Percentiles rank a stretch among this genome's conserved stretches.
Conservation (phyloP, 139 green algal genomes). For the Haematococcus sp. region DNA sequence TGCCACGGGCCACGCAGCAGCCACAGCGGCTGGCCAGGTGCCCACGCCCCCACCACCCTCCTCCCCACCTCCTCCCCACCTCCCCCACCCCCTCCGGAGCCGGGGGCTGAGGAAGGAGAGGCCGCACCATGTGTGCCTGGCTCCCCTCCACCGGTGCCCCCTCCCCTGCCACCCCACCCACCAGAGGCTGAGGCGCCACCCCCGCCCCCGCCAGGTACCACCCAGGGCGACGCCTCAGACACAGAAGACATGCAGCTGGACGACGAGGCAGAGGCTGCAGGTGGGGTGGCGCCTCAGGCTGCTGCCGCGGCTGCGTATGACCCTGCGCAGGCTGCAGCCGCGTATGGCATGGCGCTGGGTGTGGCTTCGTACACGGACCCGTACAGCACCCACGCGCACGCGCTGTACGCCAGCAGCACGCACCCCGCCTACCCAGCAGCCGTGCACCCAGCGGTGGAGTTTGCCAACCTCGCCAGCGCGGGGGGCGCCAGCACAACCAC, state of each 20-base stretch:
- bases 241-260: slow-evolving; percentile 18
- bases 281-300: not conserved
- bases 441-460: too few species aligned
- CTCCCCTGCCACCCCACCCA: slow-evolving; percentile 1
- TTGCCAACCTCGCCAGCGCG: too few species aligned
- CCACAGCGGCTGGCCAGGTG: not conserved
- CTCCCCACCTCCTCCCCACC: not conserved
- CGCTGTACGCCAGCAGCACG: too few species aligned
- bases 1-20: not conserved
- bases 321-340: not conserved
- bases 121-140: not conserved
- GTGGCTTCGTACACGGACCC: too few species aligned
- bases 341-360: not conserved
- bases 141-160: slow-evolving; percentile 3
- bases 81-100: not conserved
- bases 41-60: not conserved
- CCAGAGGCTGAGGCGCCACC: not conserved
- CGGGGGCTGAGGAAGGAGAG: not conserved
- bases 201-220: not conserved
- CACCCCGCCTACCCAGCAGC: not conserved
- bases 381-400: too few species aligned
- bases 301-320: not conserved
- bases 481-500: too few species aligned
- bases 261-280: not conserved
- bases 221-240: not conserved